A percentile compares a stretch with the other conserved stretches of the same genome.
Conservation (phyloP, 306 rosid genomes). For the Adenanthera pavonina region DNA sequence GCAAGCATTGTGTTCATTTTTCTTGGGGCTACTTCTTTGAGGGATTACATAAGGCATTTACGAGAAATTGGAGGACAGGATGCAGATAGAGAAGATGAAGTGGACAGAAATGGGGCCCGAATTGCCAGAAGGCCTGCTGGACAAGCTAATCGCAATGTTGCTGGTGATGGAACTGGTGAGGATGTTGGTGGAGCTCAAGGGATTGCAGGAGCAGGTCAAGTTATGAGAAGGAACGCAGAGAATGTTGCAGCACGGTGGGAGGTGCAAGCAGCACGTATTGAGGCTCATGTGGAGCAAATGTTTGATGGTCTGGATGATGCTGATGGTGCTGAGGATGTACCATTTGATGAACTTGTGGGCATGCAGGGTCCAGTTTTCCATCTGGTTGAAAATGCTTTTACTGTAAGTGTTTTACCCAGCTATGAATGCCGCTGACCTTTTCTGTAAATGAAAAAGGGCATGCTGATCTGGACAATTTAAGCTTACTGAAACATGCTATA, state of each 20-base stretch:
- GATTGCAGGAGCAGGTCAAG: slow-evolving; percentile 92
- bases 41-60: slow-evolving; percentile 98
- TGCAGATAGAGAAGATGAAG: slow-evolving; percentile 93
- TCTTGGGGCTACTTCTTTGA: slow-evolving; percentile 96
- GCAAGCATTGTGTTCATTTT: slow-evolving; percentile 97
- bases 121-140: slow-evolving; percentile 89
- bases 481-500: background rate
- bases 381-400: slow-evolving; percentile 98
- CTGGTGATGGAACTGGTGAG: slow-evolving; percentile 82
- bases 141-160: slow-evolving; percentile 80
- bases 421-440: slow-evolving; percentile 1
- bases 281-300: slow-evolving; percentile 99
- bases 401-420: slow-evolving; percentile 58
- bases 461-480: slow-evolving; percentile 23
- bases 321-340: slow-evolving; percentile 99
- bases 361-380: slow-evolving; percentile 99
- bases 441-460: slow-evolving; percentile 18
- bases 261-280: slow-evolving; percentile 98
- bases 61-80: slow-evolving; percentile 97
- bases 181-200: slow-evolving; percentile 91
- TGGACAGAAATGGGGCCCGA: slow-evolving; percentile 93
- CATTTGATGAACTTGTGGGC: slow-evolving; percentile 99
- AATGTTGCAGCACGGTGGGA: slow-evolving; percentile 99
- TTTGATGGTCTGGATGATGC: slow-evolving; percentile 98
- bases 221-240: slow-evolving; percentile 91